Base-by-base conservation (phyloP, 192 early-diverging fungal species). In the Dispira parvispora region DNA sequence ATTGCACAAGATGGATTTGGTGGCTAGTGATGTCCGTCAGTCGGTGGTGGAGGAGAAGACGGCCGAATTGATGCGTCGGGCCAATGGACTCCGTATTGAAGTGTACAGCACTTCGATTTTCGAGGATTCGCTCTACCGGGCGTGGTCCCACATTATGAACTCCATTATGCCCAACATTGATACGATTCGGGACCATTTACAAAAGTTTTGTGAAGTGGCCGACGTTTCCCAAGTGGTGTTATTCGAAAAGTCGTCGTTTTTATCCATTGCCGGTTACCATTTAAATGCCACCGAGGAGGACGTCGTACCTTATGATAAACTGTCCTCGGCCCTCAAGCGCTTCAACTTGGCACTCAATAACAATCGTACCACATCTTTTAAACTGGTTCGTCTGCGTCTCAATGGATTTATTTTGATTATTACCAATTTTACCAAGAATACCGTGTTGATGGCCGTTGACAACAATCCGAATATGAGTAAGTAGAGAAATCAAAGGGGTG, bases 1-100 rank as follows among this genome's bases (percentile, higher is more conserved):
- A 52, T 84, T 99, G 62, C 96, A 99, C 68, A 99, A 99, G 68
- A 96, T 99, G 88, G 96, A 99, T 78, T 78, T 95, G 60, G 83
- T 96, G 26, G 82, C 75, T 57, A 87, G 87, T 46, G 77, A 84
- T 2, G 74, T 85, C 49, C 71, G 88, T 46, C 86, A 88, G 44
- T 66, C 63, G 62, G 82, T 89, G 63, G 38, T 79, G 23, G 67
- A 71, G 43, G 28, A 54, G 62, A 76, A 73, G 49, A 13, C 63
- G 11, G 64, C 45, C 27, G 65, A 63, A 46, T 25, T 77, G 45
- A 63, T 38, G 20, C 64, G 69, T 52, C 46, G 71, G 32, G 68
- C 75, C n/a, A 61, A 62, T 10, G 3, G 61, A 43, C 66, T 67
- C 52, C 46, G 58, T 27, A 67, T 67, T 0, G 63, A 66, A 55